These are phyloP conservation scores for Atkinsonella texensis DNA, from an alignment of 2,329 filamentous ascomycete species.

Conservation along the genomic window DNA sequence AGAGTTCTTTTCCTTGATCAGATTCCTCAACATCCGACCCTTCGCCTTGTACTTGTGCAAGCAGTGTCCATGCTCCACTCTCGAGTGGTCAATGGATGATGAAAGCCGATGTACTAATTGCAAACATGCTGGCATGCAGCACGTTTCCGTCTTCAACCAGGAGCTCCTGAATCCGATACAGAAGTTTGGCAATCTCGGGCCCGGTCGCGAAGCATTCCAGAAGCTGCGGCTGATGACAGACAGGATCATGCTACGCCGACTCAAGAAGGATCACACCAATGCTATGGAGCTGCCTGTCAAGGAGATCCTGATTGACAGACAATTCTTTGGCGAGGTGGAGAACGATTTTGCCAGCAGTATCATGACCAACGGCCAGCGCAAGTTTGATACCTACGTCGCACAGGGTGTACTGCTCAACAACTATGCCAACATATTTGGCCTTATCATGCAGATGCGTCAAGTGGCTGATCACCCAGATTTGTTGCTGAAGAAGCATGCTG, in stretches of 20 bases:
- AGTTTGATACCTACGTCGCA: slow-evolving; percentile 92
- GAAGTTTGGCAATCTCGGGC: slow-evolving; percentile 45
- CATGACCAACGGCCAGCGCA: slow-evolving; percentile 79
- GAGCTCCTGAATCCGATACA: slow-evolving; percentile 80
- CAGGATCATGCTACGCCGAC: slow-evolving; percentile 86
- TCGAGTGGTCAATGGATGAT: slow-evolving; percentile 74
- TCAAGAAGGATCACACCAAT: slow-evolving; percentile 87
- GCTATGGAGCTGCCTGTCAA: slow-evolving; percentile 96
- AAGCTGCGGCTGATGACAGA: slow-evolving; percentile 85
- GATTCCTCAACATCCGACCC: slow-evolving; percentile 78
- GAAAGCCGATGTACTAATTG: slow-evolving; percentile 61
- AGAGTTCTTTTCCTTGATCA: slow-evolving; percentile 88
- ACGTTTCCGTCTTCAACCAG: slow-evolving; percentile 68
- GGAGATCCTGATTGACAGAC: slow-evolving; percentile 80
- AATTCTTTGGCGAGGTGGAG: slow-evolving; percentile 94
- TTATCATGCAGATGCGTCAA: slow-evolving; percentile 99
- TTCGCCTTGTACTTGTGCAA: slow-evolving; percentile 95
- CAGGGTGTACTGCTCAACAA: slow-evolving; percentile 92
- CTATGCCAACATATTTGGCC: slow-evolving; percentile 96
- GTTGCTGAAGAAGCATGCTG: slow-evolving; percentile 74
- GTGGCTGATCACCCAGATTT: slow-evolving; percentile 94
- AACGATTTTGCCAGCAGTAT: slow-evolving; percentile 92
- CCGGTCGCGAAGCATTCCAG: slow-evolving; percentile 57
- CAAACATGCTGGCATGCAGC: slow-evolving; percentile 28
- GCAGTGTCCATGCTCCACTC: slow-evolving; percentile 62